Evolutionary conservation across 179 eudicot species (phyloP), one percentile per base, ranked within the genome.

Genomic region (Heliamphora pulchella): DNA sequence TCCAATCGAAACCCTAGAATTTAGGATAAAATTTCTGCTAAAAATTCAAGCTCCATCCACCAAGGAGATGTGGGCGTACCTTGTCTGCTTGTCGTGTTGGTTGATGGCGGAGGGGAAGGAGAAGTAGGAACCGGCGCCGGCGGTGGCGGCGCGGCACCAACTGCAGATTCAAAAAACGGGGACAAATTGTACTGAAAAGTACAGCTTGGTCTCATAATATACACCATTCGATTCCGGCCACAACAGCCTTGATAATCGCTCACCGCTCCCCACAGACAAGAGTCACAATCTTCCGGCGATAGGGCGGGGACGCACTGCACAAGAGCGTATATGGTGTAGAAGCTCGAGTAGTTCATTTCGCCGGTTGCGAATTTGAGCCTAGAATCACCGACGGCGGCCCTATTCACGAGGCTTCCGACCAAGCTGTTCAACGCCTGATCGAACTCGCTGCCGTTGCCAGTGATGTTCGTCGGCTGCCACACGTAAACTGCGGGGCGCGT

Each of bases 251-350:
- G 20, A 3, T 59, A 59, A 17, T 1, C 13, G 1, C 17, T 44
- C 17, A 44, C 9, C 2, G 78, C 22, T 11, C 20, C n/a, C 3
- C 63, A 17, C 0, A 39, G 31, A 43, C 7, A 61, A 8, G 5
- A 2, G 11, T 0, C 1, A 11, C 2, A 62, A 1, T 3, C 78
- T 10, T 1, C 39, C 4, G 78, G 8, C 17, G 68, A 58, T 8
- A 75, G 31, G 22, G 47, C 66, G 14, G 77, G 77, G 48, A 20
- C 57, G 55, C 77, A 74, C 77, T 74, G 77, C 63, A 54, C 43
- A 11, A 74, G 77, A 14, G 48, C 77, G 3, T 74, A 74, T 6
- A 74, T 0, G 6, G 0, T 0, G 0, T 39, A 2, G 0, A 1
- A 31, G 0, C 0, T 2, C 1, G 77, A 2, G 18, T 18, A 74